These are phyloP conservation scores for Sapria himalayana DNA, from an alignment of 345 rosid species.

Conservation along the genomic window DNA sequence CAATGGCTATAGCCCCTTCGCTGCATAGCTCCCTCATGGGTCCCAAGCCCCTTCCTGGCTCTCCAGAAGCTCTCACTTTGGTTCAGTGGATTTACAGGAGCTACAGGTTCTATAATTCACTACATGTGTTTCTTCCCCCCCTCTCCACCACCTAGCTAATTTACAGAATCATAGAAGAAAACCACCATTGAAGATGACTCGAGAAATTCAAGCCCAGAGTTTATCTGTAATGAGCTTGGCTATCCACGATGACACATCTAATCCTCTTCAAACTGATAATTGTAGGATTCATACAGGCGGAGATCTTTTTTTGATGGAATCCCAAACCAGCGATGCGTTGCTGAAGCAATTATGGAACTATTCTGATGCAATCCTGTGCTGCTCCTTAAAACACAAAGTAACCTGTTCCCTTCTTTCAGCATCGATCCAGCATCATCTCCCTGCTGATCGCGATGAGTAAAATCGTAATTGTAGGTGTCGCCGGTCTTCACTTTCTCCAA, in stretches of 20 bases:
- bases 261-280: no score
- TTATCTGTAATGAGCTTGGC: no score
- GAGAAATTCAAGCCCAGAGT: no score
- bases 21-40: constrained; percentile 47
- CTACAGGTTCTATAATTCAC: constrained; percentile 19
- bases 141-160: no score
- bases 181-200: no score
- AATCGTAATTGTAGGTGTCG: constrained; percentile 27
- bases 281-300: constrained; percentile 53
- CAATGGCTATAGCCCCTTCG: constrained; percentile 84
- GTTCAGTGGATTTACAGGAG: constrained; percentile 87
- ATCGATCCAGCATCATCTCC: neutral
- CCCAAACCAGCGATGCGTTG: constrained; percentile 29
- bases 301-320: constrained; percentile 44
- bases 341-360: constrained; percentile 80
- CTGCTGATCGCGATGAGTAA: neutral
- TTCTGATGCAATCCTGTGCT: constrained; percentile 80
- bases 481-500: constrained; percentile 87
- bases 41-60: constrained; percentile 55
- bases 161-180: no score
- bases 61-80: constrained; percentile 88
- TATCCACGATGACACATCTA: no score
- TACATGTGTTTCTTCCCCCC: constrained; percentile 6
- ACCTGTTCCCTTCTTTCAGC: no score
- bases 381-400: constrained; percentile 34